Evolutionary conservation across 768 basidiomycete genomes (phyloP).

Genomic region (Tulasnella calospora): DNA sequence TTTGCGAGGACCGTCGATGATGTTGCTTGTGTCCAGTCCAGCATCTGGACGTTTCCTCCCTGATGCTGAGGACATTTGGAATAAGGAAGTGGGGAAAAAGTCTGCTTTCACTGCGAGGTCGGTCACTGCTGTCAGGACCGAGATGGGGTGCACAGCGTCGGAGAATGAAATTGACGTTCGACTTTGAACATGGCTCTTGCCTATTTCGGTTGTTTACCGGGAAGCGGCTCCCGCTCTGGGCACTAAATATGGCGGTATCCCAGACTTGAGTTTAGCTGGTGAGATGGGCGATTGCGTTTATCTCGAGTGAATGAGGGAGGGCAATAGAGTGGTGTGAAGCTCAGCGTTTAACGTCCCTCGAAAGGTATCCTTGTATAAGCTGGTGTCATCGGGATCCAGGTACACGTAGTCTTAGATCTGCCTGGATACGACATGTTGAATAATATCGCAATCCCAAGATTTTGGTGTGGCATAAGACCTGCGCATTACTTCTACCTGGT

Average conservation of each 20-base stretch:
- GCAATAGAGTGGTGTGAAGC: no score
- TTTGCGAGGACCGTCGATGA: slow-evolving; percentile 16
- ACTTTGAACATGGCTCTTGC: not conserved
- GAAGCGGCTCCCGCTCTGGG: not conserved
- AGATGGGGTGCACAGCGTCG: not conserved
- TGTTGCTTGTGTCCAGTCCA: slow-evolving; percentile 21
- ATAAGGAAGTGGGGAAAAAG: not conserved
- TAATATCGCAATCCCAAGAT: no score
- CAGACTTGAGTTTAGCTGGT: not conserved
- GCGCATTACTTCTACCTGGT: no score
- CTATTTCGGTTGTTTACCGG: not conserved
- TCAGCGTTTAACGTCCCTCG: no score
- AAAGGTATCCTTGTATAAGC: no score
- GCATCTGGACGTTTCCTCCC: slow-evolving; percentile 10
- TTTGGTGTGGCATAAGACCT: no score
- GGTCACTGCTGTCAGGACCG: slow-evolving; percentile 11
- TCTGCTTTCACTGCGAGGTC: not conserved
- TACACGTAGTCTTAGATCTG: no score
- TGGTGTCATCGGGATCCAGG: no score
- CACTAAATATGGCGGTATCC: not conserved
- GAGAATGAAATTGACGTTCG: not conserved
- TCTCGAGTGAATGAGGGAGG: no score
- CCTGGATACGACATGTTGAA: no score
- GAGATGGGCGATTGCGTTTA: not conserved
- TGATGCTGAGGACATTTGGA: slow-evolving; percentile 15